Conservation (phyloP, 2,329 filamentous ascomycete genomes). For the Penicillium sp. region DNA sequence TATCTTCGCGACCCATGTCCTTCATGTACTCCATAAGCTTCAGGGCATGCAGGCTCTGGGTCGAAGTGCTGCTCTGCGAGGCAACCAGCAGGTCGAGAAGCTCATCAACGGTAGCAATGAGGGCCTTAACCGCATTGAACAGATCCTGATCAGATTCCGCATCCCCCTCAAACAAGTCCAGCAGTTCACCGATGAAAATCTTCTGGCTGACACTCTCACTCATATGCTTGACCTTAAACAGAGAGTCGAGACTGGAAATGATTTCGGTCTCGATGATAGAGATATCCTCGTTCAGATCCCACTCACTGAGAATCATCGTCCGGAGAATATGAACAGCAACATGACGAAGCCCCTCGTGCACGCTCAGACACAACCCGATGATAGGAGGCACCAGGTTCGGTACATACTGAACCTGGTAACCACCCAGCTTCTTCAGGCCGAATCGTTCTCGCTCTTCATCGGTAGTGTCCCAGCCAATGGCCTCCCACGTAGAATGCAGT, state of each 20-base stretch:
- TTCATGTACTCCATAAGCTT: conserved; percentile 94
- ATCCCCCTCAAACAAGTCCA: conserved; percentile 78
- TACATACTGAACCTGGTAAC: conserved; percentile 98
- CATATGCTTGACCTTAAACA: conserved; percentile 87
- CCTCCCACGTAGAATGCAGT: conserved; percentile 85
- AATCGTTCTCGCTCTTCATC: conserved; percentile 79
- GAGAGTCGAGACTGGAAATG: conserved; percentile 87
- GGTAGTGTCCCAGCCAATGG: conserved; percentile 93
- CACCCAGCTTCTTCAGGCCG: conserved; percentile 82
- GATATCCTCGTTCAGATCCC: conserved; percentile 92
- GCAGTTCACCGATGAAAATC: conserved; percentile 84
- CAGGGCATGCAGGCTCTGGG: conserved; percentile 86
- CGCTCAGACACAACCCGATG: conserved; percentile 90
- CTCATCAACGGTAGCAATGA: conserved; percentile 86
- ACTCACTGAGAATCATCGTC: conserved; percentile 98
- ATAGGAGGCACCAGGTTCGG: conserved; percentile 89
- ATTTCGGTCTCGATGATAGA: conserved; percentile 93
- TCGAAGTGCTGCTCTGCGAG: conserved; percentile 76
- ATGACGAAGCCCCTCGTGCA: conserved; percentile 86
- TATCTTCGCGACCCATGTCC: conserved; percentile 96
- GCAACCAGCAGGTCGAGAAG: conserved; percentile 89
- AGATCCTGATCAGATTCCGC: conserved; percentile 73
- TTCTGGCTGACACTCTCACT: conserved; percentile 92
- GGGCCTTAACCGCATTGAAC: conserved; percentile 74
- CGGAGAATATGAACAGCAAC: conserved; percentile 93